Evolutionary conservation across 169 alveolate genomes (phyloP).

Genomic region (Cryptosporidium xiaoi): DNA sequence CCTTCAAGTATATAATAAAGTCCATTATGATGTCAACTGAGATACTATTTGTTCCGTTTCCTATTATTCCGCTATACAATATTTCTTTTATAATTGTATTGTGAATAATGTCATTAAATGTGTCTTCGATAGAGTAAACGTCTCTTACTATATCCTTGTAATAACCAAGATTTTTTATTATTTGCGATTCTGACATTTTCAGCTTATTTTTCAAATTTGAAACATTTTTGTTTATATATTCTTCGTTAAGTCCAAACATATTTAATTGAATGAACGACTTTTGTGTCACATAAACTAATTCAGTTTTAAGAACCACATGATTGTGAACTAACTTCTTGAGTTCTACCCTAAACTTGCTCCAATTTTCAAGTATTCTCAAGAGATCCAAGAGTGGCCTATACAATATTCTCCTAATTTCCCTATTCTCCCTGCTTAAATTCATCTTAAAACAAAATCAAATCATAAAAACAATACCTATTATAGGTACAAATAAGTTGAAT

Average conservation of each 20-base stretch:
- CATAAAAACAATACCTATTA: too few species aligned
- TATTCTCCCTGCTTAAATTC: too few species aligned
- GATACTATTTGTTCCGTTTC: neutral
- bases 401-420: neutral
- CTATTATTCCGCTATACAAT: neutral
- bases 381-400: slow-evolving; percentile 23
- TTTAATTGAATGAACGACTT: slow-evolving; percentile 1
- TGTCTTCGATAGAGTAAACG: neutral
- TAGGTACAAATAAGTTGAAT: neutral
- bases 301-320: slow-evolving; percentile 22
- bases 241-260: slow-evolving; percentile 32
- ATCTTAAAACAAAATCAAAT: too few species aligned
- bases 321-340: slow-evolving; percentile 37
- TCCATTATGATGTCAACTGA: slow-evolving; percentile 34
- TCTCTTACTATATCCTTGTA: neutral
- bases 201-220: neutral
- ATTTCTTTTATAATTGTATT: too few species aligned
- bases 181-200: neutral
- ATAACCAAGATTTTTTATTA: neutral
- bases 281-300: slow-evolving; percentile 19
- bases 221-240: neutral
- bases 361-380: slow-evolving; percentile 39
- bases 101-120: neutral
- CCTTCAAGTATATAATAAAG: slow-evolving; percentile 38
- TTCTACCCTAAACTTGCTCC: slow-evolving; percentile 14